Evolutionary conservation across 139 green algal genomes (phyloP), one percentile per base, ranked within the genome.

Genomic region (Chlamydomonas sp.): DNA sequence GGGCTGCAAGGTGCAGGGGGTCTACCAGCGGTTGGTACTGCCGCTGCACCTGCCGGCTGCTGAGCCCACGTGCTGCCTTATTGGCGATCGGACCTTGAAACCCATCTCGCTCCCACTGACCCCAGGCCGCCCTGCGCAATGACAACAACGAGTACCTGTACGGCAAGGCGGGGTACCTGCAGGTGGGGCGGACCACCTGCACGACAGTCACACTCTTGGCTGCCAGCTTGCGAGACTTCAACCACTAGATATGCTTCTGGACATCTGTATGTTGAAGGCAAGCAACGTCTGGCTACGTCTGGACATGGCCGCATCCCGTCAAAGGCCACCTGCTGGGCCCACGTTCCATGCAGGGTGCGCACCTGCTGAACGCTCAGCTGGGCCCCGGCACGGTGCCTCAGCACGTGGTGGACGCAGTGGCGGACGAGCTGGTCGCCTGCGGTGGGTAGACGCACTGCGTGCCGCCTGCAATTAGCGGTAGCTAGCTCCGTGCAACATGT

Each of bases 141-240:
- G 82, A 86, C 31, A 86, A 86, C 61, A 71, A 86, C 71, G 82
- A 86, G 71, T 86, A 78, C 63, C 63, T 89, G 76, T 89, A 84
- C 85, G 67, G 85, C 63, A 69, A 73, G 49, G 72, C 82, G 69
- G 82, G 82, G 2, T 86, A 82, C 80, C 67, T 85, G n/a, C 89
- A 91, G 84, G 66, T 87, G 61, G 57, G 81, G 77, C 68, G 68
- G 3, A 63, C 3, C 57, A 68, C 58, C n/a, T 84, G 78, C 67
- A 80, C 77, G 8, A 9, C n/a, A 12, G 66, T 80, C 31, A 49
- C 31, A 49, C 31, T 49, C 31, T 49, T 49, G 31, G 31, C 31
- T 49, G 31, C 31, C 31, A 49, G 31, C 31, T 49, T 49, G 31
- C 31, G 31, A 49, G 31, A 49, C 31, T 0, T 49, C 31, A 49